A percentile compares a stretch with the other conserved stretches of the same genome.
These are phyloP conservation scores for Mycena alexandri DNA, from an alignment of 768 basidiomycete species.

Conservation along the genomic window DNA sequence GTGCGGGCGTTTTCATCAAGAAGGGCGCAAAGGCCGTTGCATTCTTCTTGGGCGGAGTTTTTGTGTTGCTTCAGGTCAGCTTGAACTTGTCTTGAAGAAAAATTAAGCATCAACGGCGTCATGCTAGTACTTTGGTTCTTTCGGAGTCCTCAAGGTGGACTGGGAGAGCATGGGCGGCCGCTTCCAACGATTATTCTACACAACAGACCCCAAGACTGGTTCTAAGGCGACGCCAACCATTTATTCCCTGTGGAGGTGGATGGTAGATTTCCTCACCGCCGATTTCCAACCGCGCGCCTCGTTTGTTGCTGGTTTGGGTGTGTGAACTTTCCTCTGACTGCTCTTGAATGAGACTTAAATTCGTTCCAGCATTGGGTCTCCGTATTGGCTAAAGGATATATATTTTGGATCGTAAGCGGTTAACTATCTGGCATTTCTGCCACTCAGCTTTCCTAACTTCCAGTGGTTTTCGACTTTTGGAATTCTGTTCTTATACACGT, in stretches of 20 bases:
- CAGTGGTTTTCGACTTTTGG: too few species aligned
- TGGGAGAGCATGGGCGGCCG: slow-evolving; percentile 75
- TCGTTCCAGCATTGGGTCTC: slow-evolving; percentile 68
- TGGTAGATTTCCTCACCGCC: slow-evolving; percentile 87
- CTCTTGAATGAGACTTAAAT: not conserved
- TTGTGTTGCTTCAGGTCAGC: slow-evolving; percentile 90
- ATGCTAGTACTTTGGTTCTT: slow-evolving; percentile 81
- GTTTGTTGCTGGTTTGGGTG: slow-evolving; percentile 82
- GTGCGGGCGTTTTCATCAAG: slow-evolving; percentile 93
- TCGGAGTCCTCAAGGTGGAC: slow-evolving; percentile 81
- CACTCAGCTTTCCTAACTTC: too few species aligned
- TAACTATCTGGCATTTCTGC: too few species aligned
- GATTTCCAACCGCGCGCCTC: slow-evolving; percentile 94
- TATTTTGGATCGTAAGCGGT: too few species aligned
- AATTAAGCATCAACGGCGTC: not conserved
- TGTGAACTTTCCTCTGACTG: not conserved
- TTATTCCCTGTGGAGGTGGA: slow-evolving; percentile 72
- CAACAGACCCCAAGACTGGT: slow-evolving; percentile 65
- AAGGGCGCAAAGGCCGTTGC: slow-evolving; percentile 91
- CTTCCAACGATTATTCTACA: slow-evolving; percentile 84
- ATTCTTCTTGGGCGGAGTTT: slow-evolving; percentile 90
- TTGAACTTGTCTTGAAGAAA: not conserved
- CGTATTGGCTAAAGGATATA: slow-evolving; percentile 72
- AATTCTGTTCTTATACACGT: too few species aligned
- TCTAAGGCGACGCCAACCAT: slow-evolving; percentile 72